phyloP scores from a whole-genome alignment of 768 basidiomycete species.

The Sporobolomyces roseus region DNA sequence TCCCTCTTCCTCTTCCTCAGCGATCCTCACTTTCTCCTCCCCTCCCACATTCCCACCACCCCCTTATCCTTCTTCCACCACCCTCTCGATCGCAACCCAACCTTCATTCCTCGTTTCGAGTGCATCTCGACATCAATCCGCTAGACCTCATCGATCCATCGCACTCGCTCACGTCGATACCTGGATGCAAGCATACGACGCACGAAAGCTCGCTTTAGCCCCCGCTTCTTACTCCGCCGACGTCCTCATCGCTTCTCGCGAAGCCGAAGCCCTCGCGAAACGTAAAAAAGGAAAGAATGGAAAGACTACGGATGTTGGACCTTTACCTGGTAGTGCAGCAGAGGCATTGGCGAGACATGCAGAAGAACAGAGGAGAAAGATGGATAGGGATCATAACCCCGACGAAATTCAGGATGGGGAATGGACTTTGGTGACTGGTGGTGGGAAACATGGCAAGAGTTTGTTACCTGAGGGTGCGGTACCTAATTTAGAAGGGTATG shows the following conservation, averaged over 20 bases:
- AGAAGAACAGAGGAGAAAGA: not conserved
- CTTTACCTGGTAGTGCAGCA: constrained; percentile 29
- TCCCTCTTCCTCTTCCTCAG: constrained; percentile 5
- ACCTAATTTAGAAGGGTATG: constrained; percentile 29
- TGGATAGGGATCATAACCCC: constrained; percentile 22
- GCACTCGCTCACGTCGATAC: constrained; percentile 33
- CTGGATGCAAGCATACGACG: constrained; percentile 34
- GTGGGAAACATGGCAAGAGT: constrained; percentile 36
- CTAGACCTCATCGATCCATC: constrained; percentile 15
- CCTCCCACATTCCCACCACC: constrained; percentile 23
- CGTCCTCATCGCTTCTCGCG: not conserved
- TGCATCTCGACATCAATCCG: constrained; percentile 4
- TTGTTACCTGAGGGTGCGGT: constrained; percentile 21
- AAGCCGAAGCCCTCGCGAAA: not conserved
- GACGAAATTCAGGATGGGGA: constrained; percentile 33
- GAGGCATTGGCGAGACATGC: constrained; percentile 28
- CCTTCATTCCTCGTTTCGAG: constrained; percentile 11
- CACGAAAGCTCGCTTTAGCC: constrained; percentile 10
- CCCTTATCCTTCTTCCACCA: constrained; percentile 1
- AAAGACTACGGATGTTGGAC: constrained; percentile 6
- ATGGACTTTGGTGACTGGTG: constrained; percentile 33
- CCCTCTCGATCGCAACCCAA: constrained; percentile 4
- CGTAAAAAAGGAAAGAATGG: not conserved
- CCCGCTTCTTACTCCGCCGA: constrained; percentile 13
- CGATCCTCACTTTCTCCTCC: constrained; percentile 31